Conservation (phyloP, 2,329 filamentous ascomycete genomes). For the Dryadomyces quercivorus region DNA sequence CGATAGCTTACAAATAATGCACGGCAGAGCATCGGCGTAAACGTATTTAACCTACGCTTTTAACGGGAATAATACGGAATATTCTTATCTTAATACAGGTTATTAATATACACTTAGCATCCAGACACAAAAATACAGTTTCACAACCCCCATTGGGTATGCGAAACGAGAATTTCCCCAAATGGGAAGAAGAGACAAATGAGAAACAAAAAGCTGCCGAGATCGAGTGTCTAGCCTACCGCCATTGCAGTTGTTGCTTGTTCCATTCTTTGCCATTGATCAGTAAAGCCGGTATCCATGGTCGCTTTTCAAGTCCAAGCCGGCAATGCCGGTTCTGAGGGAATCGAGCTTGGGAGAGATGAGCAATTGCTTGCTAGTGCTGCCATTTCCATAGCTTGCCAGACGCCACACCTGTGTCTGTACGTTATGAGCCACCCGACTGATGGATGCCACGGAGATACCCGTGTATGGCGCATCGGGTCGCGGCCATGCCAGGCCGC, state of each 20-base stretch:
- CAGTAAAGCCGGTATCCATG: slow-evolving; percentile 17
- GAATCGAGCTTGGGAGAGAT: slow-evolving; percentile 11
- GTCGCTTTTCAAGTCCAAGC: slow-evolving; percentile 18
- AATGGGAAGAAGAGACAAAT: neutral
- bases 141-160: neutral
- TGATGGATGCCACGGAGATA: slow-evolving; percentile 15
- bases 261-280: neutral
- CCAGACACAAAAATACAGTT: slow-evolving; percentile 2
- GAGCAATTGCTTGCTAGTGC: slow-evolving; percentile 7
- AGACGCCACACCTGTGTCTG: slow-evolving; percentile 13
- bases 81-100: too few species aligned
- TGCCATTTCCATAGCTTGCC: slow-evolving; percentile 4
- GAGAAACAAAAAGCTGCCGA: neutral
- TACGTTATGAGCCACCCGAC: slow-evolving; percentile 13
- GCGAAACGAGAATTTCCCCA: neutral
- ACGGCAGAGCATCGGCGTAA: too few species aligned
- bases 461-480: slow-evolving; percentile 15
- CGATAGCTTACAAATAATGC: neutral
- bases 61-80: too few species aligned
- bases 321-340: slow-evolving; percentile 14
- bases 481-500: slow-evolving; percentile 16
- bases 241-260: neutral
- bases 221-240: neutral
- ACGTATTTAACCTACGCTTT: too few species aligned
- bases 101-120: slow-evolving; percentile 8